Conservation (phyloP, 2,329 filamentous ascomycete species). For the Huntiella decipiens region DNA sequence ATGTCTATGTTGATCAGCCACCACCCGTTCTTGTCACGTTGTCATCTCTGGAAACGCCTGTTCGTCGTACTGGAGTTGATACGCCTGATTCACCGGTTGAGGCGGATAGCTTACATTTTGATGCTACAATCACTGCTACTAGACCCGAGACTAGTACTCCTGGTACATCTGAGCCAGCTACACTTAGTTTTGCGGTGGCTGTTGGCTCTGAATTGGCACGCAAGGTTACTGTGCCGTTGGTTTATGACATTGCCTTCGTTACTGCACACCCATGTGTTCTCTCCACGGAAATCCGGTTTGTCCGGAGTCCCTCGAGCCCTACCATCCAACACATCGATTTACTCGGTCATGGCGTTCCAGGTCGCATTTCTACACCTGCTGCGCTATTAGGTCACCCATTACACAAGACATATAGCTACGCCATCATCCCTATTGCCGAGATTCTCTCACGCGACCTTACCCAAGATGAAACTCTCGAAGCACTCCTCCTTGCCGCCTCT, state of each 20-base stretch:
- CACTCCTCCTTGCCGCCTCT: conserved; percentile 22
- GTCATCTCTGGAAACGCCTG: conserved; percentile 23
- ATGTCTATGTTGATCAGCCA: conserved; percentile 28
- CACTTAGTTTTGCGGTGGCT: conserved; percentile 19
- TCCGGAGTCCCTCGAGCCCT: conserved; percentile 40
- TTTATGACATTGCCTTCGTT: conserved; percentile 43
- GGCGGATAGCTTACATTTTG: conserved; percentile 5
- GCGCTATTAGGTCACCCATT: conserved; percentile 41
- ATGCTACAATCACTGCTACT: conserved; percentile 14
- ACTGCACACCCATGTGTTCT: conserved; percentile 46
- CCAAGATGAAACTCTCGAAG: conserved; percentile 25
- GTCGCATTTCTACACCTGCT: conserved; percentile 24
- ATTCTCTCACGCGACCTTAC: conserved; percentile 25
- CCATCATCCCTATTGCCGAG: conserved; percentile 37
- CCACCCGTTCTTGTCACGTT: conserved; percentile 31
- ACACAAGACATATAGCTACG: conserved; percentile 43
- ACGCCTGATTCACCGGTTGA: not conserved
- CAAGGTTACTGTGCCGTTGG: conserved; percentile 23
- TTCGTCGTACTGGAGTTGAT: not conserved
- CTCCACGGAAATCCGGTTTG: conserved; percentile 34
- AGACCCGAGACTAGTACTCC: conserved; percentile 17
- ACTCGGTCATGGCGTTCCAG: conserved; percentile 24
- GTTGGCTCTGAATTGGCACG: conserved; percentile 15
- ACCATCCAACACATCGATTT: conserved; percentile 39
- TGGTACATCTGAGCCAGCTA: conserved; percentile 18